phyloP scores from a whole-genome alignment of 352 stramenopile genomes.

The Pythium grandisporangium region DNA sequence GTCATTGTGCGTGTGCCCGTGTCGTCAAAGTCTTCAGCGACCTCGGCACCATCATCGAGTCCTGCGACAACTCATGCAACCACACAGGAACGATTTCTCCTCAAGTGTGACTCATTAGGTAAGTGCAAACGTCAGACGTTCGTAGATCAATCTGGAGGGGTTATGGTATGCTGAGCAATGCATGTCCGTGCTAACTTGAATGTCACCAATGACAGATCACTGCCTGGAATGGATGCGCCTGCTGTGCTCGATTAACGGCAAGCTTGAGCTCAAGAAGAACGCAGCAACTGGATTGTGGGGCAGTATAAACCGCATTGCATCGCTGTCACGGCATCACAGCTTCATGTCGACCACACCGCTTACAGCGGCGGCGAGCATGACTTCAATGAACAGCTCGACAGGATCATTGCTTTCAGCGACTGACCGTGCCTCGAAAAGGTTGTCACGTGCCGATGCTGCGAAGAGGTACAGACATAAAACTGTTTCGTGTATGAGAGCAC shows the following conservation, averaged over 20 bases:
- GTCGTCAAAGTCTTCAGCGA: no score
- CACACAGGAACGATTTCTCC: constrained; percentile 44
- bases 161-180: no score
- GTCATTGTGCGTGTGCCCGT: constrained; percentile 27
- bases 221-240: constrained; percentile 85
- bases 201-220: no score
- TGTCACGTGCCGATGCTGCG: constrained; percentile 67
- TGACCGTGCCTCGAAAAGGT: constrained; percentile 25
- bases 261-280: constrained; percentile 86
- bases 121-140: no score
- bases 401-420: no score
- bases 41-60: background rate
- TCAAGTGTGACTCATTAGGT: constrained; percentile 80
- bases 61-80: background rate
- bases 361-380: constrained; percentile 10
- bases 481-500: constrained; percentile 11
- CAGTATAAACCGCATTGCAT: constrained; percentile 80
- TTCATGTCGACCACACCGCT: constrained; percentile 61
- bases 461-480: no score
- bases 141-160: no score
- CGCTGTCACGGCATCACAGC: constrained; percentile 75
- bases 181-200: no score
- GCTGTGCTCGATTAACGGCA: constrained; percentile 76
- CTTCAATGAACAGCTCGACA: constrained; percentile 3
- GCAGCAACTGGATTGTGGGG: constrained; percentile 75